These are phyloP conservation scores for Eucalyptus cloeziana DNA, from an alignment of 345 rosid genomes.

Conservation along the genomic window DNA sequence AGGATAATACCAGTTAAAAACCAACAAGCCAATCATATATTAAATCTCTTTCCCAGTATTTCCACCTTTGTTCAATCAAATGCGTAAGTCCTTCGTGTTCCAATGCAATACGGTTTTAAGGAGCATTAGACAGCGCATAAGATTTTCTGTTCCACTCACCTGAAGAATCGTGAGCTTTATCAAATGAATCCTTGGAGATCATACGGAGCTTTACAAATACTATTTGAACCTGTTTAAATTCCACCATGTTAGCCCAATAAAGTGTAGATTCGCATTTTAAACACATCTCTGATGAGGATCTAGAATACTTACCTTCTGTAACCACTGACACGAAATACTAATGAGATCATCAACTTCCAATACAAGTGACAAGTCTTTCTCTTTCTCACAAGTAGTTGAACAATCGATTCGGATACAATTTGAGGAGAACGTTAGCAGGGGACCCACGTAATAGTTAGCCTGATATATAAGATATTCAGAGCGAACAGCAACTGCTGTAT, in stretches of 20 bases:
- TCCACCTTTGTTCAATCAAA: background rate
- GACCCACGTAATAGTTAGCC: conserved; percentile 24
- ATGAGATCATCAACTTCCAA: conserved; percentile 66
- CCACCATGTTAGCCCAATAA: background rate
- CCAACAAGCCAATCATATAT: background rate
- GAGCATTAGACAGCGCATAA: background rate
- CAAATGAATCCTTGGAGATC: conserved; percentile 24
- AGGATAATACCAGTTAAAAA: background rate
- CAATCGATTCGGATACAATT: conserved; percentile 40
- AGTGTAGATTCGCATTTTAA: background rate
- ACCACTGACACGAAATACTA: conserved; percentile 39
- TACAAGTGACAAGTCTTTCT: conserved; percentile 27
- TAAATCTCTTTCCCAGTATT: background rate
- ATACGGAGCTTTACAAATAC: conserved; percentile 43
- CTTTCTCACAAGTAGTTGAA: conserved; percentile 12
- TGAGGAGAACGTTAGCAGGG: conserved; percentile 42
- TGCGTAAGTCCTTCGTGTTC: background rate
- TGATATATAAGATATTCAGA: conserved; percentile 56
- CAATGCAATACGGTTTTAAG: background rate
- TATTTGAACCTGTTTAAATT: conserved; percentile 38
- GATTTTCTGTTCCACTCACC: conserved; percentile 17
- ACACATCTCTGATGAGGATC: background rate
- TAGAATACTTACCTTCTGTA: conserved; percentile 48
- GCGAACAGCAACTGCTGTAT: conserved; percentile 19
- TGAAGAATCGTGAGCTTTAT: conserved; percentile 18